Conservation (phyloP, 441 rosid genomes). For the Eruca vesicaria region DNA sequence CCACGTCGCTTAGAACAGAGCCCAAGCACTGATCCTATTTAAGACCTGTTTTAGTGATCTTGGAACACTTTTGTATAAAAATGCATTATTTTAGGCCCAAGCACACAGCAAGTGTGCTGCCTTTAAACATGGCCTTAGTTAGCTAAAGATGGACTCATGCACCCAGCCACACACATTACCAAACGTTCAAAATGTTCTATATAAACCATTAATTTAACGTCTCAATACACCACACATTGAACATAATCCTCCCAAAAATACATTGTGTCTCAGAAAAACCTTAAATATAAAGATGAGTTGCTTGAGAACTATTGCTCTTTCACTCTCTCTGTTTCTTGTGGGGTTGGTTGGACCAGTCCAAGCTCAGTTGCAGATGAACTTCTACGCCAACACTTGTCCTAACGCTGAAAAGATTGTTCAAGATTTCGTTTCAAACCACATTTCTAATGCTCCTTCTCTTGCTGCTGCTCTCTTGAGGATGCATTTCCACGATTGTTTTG, state of each 20-base stretch:
- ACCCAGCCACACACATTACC: background rate
- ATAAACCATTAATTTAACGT: constrained; percentile 18
- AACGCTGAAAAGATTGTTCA: constrained; percentile 65
- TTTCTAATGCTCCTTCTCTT: constrained; percentile 65
- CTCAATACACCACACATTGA: constrained; percentile 17
- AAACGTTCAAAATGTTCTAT: constrained; percentile 26
- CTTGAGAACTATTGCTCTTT: constrained; percentile 24
- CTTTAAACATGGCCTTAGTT: no score
- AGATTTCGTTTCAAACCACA: constrained; percentile 52
- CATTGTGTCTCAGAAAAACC: background rate
- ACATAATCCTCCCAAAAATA: constrained; percentile 11
- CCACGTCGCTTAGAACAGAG: no score
- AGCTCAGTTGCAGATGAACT: constrained; percentile 57
- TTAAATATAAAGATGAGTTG: constrained; percentile 1
- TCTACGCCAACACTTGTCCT: constrained; percentile 69
- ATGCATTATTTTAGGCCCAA: no score
- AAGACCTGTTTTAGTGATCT: no score
- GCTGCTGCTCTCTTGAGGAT: constrained; percentile 75
- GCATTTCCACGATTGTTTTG: constrained; percentile 92
- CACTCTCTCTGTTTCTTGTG: constrained; percentile 29
- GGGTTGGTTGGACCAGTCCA: constrained; percentile 38
- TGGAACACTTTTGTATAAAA: no score
- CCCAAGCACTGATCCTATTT: no score
- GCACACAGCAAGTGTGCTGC: no score
- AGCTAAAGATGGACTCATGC: constrained; percentile 28